These are phyloP conservation scores for Coniochaeta prunicola DNA, from an alignment of 2,329 filamentous ascomycete genomes.

Conservation along the genomic window DNA sequence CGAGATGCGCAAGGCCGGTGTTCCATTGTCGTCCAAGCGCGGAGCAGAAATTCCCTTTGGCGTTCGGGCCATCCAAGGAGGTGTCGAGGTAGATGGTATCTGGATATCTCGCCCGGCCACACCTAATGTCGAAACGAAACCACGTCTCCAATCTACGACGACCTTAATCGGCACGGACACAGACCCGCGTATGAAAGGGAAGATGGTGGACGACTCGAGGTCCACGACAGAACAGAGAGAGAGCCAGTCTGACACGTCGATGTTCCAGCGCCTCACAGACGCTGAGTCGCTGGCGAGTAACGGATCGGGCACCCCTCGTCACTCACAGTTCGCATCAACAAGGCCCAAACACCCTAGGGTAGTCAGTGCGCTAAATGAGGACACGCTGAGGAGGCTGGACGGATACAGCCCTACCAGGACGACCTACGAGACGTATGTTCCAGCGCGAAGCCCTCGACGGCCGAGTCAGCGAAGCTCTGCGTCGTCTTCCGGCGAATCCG, in stretches of 20 bases:
- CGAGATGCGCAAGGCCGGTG: conserved; percentile 49
- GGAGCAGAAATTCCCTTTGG: conserved; percentile 72
- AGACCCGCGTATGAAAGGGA: conserved; percentile 9
- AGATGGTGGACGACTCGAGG: conserved; percentile 2
- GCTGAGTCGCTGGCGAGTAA: conserved; percentile 7
- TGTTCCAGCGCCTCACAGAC: conserved; percentile 7
- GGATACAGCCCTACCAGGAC: conserved; percentile 9
- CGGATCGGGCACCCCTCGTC: conserved; percentile 5
- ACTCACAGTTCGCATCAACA: conserved; percentile 9
- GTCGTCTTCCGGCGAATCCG: conserved; percentile 14
- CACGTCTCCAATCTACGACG: conserved; percentile 7
- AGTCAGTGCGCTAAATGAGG: conserved; percentile 14
- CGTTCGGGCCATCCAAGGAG: conserved; percentile 74
- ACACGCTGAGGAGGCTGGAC: conserved; percentile 18
- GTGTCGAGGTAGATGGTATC: conserved; percentile 78
- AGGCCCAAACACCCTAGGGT: conserved; percentile 3
- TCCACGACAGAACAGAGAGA: background rate
- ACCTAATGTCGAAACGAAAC: conserved; percentile 19
- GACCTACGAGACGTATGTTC: conserved; percentile 12
- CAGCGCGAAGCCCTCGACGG: conserved; percentile 9
- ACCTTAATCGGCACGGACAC: conserved; percentile 10
- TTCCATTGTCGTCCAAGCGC: conserved; percentile 25
- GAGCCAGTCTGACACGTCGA: conserved; percentile 7
- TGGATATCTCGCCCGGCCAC: conserved; percentile 56
- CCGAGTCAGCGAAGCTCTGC: conserved; percentile 13